A percentile compares a stretch with the other conserved stretches of the same genome.
These are phyloP conservation scores for Allantophomopsis cytisporea DNA, from an alignment of 2,329 filamentous ascomycete species.

Conservation along the genomic window DNA sequence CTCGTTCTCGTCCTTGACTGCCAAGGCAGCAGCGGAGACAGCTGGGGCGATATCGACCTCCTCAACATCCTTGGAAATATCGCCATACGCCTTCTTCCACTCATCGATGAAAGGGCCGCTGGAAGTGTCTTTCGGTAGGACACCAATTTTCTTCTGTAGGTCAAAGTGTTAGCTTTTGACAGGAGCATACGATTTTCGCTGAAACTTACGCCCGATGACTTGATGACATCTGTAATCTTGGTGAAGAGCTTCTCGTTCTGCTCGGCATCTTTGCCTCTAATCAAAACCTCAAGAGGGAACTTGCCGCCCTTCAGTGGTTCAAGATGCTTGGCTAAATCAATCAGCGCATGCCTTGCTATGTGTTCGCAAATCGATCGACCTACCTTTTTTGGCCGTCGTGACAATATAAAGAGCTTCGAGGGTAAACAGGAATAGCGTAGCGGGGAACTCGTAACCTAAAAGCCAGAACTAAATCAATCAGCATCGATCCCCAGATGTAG, in stretches of 20 bases:
- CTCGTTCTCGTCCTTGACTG: slow-evolving; percentile 91
- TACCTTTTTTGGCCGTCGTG: slow-evolving; percentile 95
- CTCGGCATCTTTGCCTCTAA: slow-evolving; percentile 81
- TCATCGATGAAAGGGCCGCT: slow-evolving; percentile 87
- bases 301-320: slow-evolving; percentile 87
- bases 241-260: slow-evolving; percentile 86
- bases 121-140: slow-evolving; percentile 72
- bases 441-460: slow-evolving; percentile 95
- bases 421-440: slow-evolving; percentile 87
- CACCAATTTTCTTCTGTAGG: slow-evolving; percentile 71
- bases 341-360: slow-evolving; percentile 15
- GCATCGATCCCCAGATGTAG: slow-evolving; percentile 1
- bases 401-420: slow-evolving; percentile 80
- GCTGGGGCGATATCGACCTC: slow-evolving; percentile 77
- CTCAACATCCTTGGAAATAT: slow-evolving; percentile 73
- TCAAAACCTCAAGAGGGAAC: slow-evolving; percentile 80
- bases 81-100: slow-evolving; percentile 75
- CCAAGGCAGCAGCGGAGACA: slow-evolving; percentile 71
- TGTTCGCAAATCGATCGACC: background rate
- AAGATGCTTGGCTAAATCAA: slow-evolving; percentile 66
- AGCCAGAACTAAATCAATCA: slow-evolving; percentile 69
- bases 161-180: background rate
- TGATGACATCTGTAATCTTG: slow-evolving; percentile 75
- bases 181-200: background rate
- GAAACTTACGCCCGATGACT: slow-evolving; percentile 63